Base-by-base conservation (phyloP, 148 eudicot species). In the Rhododendron mucronatum region DNA sequence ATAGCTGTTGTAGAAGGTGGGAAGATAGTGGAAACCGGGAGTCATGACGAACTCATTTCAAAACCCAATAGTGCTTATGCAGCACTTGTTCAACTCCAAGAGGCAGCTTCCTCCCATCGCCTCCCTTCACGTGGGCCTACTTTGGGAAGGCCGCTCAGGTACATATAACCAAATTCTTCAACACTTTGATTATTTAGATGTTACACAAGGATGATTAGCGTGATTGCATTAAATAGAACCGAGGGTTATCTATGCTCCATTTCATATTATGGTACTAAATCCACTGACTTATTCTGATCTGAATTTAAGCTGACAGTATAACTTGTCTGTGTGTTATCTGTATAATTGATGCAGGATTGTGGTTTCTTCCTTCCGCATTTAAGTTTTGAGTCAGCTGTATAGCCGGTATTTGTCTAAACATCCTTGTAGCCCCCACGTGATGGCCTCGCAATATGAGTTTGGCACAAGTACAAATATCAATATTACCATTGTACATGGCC, bases 1-100 rank as follows among this genome's bases (percentile, higher is more conserved):
- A 97, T 97, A 86, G 98, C 93, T 15, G 99, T 97, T 86, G 95
- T 97, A 69, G 95, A 95, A 88, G 91, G 90, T 82, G 98, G 98
- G 14, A 90, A 86, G 82, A 91, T 97, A 33, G 95, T 93, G 76
- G 99, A 97, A 90, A 97, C 92, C 3, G 99, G 99, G 87, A 95
- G 94, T 90, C 99, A 97, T 44, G 98, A 95, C 2, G 95, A 95
- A 88, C 95, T 97, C 53, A 93, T 97, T 28, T 92, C 95, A n/a
- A 91, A 90, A 86, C 93, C 96, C 84, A 86, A 84, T 26, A 92
- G 99, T 86, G 92, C 94, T 0, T 97, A 97, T 89, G 89, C 96
- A 10, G 90, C 98, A 0, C 98, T 97, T 82, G 89, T 95, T 85
- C 96, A 91, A 87, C 93, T 97, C 82, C 98, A 97, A 88, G 98